Evolutionary conservation across 2,329 filamentous ascomycete species (phyloP).

Genomic region (Hypoxylon sp.): DNA sequence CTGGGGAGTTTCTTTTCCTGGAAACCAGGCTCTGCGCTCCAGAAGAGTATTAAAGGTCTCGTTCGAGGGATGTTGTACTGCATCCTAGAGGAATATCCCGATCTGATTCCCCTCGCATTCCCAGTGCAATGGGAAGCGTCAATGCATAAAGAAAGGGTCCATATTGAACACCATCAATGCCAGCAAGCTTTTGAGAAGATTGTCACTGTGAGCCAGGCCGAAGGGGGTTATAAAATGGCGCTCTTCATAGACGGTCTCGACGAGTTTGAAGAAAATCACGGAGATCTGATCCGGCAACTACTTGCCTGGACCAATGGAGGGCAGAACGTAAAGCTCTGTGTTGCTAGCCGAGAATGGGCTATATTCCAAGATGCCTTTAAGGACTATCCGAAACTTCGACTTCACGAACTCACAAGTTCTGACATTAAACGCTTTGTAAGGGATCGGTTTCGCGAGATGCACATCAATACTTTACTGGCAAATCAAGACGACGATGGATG

Average conservation of each 20-base stretch:
- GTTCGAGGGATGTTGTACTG: slow-evolving; percentile 37
- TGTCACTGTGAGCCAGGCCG: neutral
- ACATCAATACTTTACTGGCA: neutral
- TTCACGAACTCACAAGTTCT: slow-evolving; percentile 38
- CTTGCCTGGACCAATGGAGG: slow-evolving; percentile 28
- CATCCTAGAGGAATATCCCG: slow-evolving; percentile 25
- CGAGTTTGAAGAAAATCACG: slow-evolving; percentile 41
- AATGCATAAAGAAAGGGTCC: neutral
- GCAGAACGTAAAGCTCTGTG: slow-evolving; percentile 36
- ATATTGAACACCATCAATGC: slow-evolving; percentile 34
- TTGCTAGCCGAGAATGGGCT: slow-evolving; percentile 43
- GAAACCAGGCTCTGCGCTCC: slow-evolving; percentile 38
- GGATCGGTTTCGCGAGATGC: slow-evolving; percentile 28
- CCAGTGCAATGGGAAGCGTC: slow-evolving; percentile 31
- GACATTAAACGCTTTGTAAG: slow-evolving; percentile 32
- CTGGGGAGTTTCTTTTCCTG: slow-evolving; percentile 42
- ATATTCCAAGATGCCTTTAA: slow-evolving; percentile 35
- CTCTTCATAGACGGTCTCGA: slow-evolving; percentile 44
- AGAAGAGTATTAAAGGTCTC: slow-evolving; percentile 43
- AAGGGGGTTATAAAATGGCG: slow-evolving; percentile 23
- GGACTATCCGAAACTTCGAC: slow-evolving; percentile 28
- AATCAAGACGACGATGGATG: neutral
- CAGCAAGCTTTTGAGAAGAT: slow-evolving; percentile 27
- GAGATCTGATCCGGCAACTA: slow-evolving; percentile 30
- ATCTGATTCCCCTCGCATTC: slow-evolving; percentile 33